Evolutionary conservation across 208 protist genomes (phyloP).

Genomic region (Tritrichomonas musculus): DNA sequence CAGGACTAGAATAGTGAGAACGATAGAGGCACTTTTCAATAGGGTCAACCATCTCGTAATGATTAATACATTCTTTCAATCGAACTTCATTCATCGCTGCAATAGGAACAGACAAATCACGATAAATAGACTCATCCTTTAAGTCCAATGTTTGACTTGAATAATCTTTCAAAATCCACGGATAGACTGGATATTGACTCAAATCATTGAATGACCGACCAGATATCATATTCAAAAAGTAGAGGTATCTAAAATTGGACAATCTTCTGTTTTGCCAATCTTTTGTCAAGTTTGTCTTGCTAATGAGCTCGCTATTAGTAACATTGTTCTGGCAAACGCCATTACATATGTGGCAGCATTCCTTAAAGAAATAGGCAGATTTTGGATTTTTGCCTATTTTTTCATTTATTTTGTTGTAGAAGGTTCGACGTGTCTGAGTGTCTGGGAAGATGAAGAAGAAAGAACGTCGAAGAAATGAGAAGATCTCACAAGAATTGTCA

Average conservation of each 20-base stretch:
- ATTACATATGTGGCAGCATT: background rate
- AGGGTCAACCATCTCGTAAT: background rate
- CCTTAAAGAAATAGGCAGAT: background rate
- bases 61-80: background rate
- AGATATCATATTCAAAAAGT: background rate
- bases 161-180: conserved; percentile 16
- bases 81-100: background rate
- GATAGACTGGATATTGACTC: background rate
- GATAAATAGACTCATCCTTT: background rate
- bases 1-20: background rate
- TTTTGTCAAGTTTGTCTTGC: background rate
- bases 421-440: background rate
- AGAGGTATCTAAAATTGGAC: background rate
- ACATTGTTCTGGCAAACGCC: background rate
- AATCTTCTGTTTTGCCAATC: background rate
- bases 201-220: conserved; percentile 20
- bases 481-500: conserved; percentile 17
- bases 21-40: background rate
- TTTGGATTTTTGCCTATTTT: background rate
- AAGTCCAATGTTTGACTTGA: background rate
- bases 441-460: background rate
- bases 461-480: background rate
- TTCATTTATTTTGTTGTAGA: background rate
- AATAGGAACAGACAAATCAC: background rate
- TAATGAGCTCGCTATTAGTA: background rate